Evolutionary conservation across 179 eudicot genomes (phyloP).

Genomic region (Heliamphora pulchella): DNA sequence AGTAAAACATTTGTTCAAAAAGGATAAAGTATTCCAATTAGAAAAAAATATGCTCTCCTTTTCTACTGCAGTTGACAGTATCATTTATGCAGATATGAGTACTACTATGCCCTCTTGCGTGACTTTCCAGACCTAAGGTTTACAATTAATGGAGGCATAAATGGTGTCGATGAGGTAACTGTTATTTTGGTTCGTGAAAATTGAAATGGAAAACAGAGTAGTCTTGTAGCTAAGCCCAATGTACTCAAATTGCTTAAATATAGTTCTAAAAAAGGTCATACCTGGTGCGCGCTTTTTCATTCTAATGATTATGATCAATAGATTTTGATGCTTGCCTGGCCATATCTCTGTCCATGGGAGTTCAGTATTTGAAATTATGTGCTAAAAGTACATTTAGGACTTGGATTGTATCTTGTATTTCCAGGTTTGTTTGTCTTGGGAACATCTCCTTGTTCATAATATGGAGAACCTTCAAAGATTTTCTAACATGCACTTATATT

Average conservation of each 20-base stretch:
- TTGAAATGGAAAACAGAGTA: neutral
- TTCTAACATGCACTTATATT: neutral
- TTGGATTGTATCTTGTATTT: neutral
- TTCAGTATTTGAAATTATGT: neutral
- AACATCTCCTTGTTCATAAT: neutral
- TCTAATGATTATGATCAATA: neutral
- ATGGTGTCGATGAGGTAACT: constrained; percentile 73
- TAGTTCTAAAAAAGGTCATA: neutral
- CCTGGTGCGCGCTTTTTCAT: neutral
- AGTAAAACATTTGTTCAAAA: neutral
- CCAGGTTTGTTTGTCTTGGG: neutral
- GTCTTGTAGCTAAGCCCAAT: constrained; percentile 6
- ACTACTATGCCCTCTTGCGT: constrained; percentile 75
- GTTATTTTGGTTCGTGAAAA: neutral
- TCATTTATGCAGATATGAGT: constrained; percentile 64
- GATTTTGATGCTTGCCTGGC: constrained; percentile 2
- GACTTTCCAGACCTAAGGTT: constrained; percentile 89
- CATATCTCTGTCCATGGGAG: neutral
- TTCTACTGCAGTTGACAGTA: constrained; percentile 6
- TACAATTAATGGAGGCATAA: constrained; percentile 92
- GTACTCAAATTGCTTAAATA: neutral
- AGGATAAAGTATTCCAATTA: neutral
- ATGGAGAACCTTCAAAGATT: neutral
- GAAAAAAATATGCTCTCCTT: neutral
- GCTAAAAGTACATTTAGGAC: neutral